Evolutionary conservation across 495 filamentous ascomycete genomes (phyloP), one percentile per base, ranked within the genome.

Genomic region (Gamarada debralockiae): DNA sequence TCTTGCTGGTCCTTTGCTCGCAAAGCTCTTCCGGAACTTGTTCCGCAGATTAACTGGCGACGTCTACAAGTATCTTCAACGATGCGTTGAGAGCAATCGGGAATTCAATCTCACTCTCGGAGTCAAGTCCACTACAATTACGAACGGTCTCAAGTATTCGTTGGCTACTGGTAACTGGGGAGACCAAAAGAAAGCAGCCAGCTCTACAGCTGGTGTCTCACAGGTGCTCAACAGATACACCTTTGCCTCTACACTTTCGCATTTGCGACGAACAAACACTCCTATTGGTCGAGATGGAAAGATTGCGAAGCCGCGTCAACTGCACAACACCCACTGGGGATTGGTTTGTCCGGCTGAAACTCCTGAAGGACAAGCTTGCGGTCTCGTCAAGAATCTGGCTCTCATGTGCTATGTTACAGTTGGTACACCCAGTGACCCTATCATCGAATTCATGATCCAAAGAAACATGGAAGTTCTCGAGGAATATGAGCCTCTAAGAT

Each of bases 81-180:
- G 88, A 43, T 93, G 90, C 57, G 89, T 97, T 53, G 92, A 97
- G 71, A 83, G 79, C 36, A 86, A 85, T 70, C 79, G 81, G 37
- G 90, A 95, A 48, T 96, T 97, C 70, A 90, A 90, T 51, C 72
- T 97, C 17, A 88, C 85, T 17, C 75, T 97, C 42, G 93, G 90
- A 57, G 83, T 97, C 61, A 96, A 96, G 77, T 82, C 84, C n/a
- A 82, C 80, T 44, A 93, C 89, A 9, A 77, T 99, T 50, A 95
- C 92, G 5, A 92, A 92, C 65, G 95, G 89, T 39, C 73, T 99
- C 60, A 95, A 96, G 67, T 97, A 97, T 65, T 96, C 92, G 34
- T 78, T 99, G 38, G 92, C 93, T n/a, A 99, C 93, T 7, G 93
- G 93, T 52, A 99, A 99, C 69, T 99, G 93, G 93, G 95, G 95